Evolutionary conservation across 345 rosid species (phyloP), one percentile per base, ranked within the genome.

Genomic region (Corchorus olitorius): DNA sequence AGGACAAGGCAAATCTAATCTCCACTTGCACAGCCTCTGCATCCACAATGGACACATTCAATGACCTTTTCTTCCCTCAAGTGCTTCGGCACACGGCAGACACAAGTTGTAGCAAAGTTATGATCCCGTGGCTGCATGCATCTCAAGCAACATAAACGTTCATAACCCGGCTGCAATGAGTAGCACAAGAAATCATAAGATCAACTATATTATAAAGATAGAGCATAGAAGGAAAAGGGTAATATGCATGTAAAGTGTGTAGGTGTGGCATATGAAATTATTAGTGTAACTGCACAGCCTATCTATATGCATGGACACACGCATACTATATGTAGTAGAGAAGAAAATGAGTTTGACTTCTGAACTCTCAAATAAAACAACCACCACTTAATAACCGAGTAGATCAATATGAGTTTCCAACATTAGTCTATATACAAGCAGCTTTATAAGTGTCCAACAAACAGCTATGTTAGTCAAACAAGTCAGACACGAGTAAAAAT

Each of bases 41-140:
- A 89, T 14, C 97, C 93, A 41, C 93, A 89, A 72, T 88, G 93
- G 43, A 86, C 91, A 22, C 91, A 88, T 82, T 88, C 93, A 61
- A 91, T 83, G 34, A 91, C 90, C 81, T 89, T 80, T 85, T 91
- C 93, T 84, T 91, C 92, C 86, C 91, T 81, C 64, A 87, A 78
- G 79, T 88, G 77, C 77, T 85, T 88, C 19, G 91, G 92, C 69
- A 89, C 92, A 66, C 91, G 81, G 65, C 93, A 86, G 41, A 89
- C 88, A 14, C 93, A 91, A 8, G 92, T 88, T 1, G 93, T 88
- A 70, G 86, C 89, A 8, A 87, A 91, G 86, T 88, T 89, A 84
- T 88, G 93, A 79, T 91, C 92, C 16, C 89, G 78, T 0, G 92
- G 91, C 78, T 89, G 97, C 33, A 89, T 89, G 87, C 91, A 91